Evolutionary conservation across 2,329 filamentous ascomycete genomes (phyloP).

Genomic region (Metarhizium guizhouense): DNA sequence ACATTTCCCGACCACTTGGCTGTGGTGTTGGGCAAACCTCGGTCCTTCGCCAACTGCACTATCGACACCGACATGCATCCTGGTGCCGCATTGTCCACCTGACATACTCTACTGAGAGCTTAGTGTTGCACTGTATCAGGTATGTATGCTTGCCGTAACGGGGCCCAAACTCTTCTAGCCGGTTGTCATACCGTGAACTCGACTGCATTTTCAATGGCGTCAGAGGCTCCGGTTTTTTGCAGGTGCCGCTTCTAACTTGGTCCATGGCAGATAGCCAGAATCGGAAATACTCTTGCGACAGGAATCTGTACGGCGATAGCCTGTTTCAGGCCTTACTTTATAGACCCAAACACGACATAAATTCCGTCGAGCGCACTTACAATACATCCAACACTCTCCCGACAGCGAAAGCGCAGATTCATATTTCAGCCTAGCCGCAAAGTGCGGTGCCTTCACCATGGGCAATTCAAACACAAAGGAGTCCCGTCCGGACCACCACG

Average conservation of each 20-base stretch:
- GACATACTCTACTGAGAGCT: neutral
- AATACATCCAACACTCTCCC: neutral
- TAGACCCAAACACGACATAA: neutral
- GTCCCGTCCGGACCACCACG: constrained; percentile 22
- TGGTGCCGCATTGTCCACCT: constrained; percentile 1
- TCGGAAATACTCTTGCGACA: neutral
- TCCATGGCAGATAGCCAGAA: neutral
- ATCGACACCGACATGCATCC: constrained; percentile 5
- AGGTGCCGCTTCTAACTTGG: neutral
- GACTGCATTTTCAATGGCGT: neutral
- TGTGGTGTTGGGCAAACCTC: neutral
- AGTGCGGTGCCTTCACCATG: constrained; percentile 16
- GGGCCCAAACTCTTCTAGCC: neutral
- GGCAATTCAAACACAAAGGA: constrained; percentile 32
- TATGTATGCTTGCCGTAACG: neutral
- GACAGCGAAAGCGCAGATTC: neutral
- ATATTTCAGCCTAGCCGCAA: neutral
- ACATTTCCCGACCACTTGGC: neutral
- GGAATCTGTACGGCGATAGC: neutral
- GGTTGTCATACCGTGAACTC: neutral
- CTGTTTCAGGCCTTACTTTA: neutral
- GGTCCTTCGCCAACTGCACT: neutral
- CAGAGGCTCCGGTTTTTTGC: neutral
- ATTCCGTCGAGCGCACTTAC: neutral
- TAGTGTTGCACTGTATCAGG: neutral